Conservation (phyloP, 768 basidiomycete genomes). For the Piloderma croceum region DNA sequence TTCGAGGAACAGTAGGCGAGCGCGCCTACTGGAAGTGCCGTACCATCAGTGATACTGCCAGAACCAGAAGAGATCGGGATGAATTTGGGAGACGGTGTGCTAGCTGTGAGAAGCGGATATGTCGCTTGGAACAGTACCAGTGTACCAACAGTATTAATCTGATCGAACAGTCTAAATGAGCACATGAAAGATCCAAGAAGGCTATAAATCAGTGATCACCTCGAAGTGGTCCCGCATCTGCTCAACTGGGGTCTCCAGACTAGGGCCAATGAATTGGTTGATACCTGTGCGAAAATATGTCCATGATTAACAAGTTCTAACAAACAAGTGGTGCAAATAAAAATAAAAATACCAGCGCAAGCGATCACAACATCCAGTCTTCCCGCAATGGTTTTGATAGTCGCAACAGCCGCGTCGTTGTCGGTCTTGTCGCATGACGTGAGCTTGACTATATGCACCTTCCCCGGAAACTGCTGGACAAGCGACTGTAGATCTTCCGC, state of each 20-base stretch:
- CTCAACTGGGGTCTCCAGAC: neutral
- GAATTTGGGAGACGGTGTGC: neutral
- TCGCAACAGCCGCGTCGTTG: neutral
- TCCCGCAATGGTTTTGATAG: neutral
- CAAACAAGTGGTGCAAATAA: neutral
- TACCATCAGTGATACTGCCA: neutral
- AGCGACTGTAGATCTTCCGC: neutral
- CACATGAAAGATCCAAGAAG: neutral
- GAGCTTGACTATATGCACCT: constrained; percentile 4
- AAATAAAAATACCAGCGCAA: neutral
- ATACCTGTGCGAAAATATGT: neutral
- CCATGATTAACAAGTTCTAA: neutral
- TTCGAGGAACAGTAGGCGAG: constrained; percentile 4
- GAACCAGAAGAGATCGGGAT: neutral
- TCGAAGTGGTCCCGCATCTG: constrained; percentile 3
- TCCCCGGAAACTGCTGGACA: neutral
- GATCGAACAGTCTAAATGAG: neutral
- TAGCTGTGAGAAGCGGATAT: constrained; percentile 2
- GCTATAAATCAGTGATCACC: neutral
- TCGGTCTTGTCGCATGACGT: constrained; percentile 1
- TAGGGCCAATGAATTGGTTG: neutral
- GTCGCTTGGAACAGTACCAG: constrained; percentile 5
- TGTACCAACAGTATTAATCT: constrained; percentile 2
- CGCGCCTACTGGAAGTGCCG: neutral
- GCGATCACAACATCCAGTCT: constrained; percentile 5